Evolutionary conservation across 108 stramenopile species (phyloP), one percentile per base, ranked within the genome.

Genomic region (Asterionellopsis glacialis): DNA sequence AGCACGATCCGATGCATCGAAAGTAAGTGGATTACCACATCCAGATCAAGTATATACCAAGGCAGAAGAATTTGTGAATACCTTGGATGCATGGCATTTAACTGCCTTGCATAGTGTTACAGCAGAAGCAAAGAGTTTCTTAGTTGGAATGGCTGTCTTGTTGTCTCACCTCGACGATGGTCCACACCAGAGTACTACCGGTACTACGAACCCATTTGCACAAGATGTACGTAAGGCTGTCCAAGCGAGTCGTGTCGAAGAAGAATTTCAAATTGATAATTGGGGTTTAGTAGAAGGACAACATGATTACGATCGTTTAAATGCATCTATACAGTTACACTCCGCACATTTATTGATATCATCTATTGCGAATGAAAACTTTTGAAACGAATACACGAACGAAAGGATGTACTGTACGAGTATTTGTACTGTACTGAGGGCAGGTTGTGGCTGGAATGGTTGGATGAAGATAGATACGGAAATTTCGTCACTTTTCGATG

Each of bases 231-330:
- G 68, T n/a, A 65, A 91, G 65, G 97, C 95, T 12, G 66, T 83
- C 38, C 65, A 72, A 22, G 97, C 97, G 11, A 73, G 87, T 14
- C 77, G 98, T 14, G 83, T 99, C 3, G 98, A 99, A 71, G 98
- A 99, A 69, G 97, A 98, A 65, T 97, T 95, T 65, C 93, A 99
- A 64, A 94, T 98, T 61, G 81, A 86, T 38, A 69, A 66, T 43
- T 98, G 97, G 97, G 99, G 99, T 11, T 68, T 99, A 49, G 97
- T 99, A 25, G 99, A 99, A 64, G 99, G 97, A 7, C 93, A 90
- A 18, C 99, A 99, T 75, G 99, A 95, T 70, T 91, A 92, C 61
- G 94, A 95, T 84, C 57, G 86, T 39, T 65, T 95, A 55, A 95
- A 95, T 66, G 75, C 74, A 47, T 80, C 86, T 21, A 83, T 95